phyloP scores from a whole-genome alignment of 257 asterid species.

The Catharanthus roseus region DNA sequence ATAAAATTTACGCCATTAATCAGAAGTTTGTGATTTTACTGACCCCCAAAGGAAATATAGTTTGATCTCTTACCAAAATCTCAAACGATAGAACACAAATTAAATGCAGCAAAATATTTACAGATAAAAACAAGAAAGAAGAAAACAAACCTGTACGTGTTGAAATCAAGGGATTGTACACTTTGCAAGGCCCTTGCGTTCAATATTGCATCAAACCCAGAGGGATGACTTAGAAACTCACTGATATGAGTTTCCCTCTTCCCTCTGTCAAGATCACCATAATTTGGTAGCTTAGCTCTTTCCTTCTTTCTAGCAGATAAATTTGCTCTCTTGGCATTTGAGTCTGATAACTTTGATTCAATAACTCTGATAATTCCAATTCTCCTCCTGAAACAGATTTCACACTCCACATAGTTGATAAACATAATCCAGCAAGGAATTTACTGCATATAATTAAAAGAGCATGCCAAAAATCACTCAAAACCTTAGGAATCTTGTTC shows the following conservation, averaged over 20 bases:
- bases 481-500: background rate
- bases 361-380: conserved; percentile 29
- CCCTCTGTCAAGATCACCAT: conserved; percentile 31
- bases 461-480: background rate
- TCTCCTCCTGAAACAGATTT: conserved; percentile 36
- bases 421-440: background rate
- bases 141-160: conserved; percentile 52
- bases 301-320: conserved; percentile 66
- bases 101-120: background rate
- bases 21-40: no score
- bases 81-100: background rate
- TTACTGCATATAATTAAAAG: background rate
- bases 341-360: conserved; percentile 38
- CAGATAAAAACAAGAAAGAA: background rate
- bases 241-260: conserved; percentile 34
- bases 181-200: conserved; percentile 69
- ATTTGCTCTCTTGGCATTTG: conserved; percentile 59
- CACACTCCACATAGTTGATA: background rate
- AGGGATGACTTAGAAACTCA: conserved; percentile 66
- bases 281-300: conserved; percentile 52
- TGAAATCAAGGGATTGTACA: conserved; percentile 59
- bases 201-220: conserved; percentile 73
- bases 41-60: background rate
- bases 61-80: background rate
- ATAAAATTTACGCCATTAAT: no score